Evolutionary conservation across 495 filamentous ascomycete genomes (phyloP).

Genomic region (Amphirosellinia nigrospora): DNA sequence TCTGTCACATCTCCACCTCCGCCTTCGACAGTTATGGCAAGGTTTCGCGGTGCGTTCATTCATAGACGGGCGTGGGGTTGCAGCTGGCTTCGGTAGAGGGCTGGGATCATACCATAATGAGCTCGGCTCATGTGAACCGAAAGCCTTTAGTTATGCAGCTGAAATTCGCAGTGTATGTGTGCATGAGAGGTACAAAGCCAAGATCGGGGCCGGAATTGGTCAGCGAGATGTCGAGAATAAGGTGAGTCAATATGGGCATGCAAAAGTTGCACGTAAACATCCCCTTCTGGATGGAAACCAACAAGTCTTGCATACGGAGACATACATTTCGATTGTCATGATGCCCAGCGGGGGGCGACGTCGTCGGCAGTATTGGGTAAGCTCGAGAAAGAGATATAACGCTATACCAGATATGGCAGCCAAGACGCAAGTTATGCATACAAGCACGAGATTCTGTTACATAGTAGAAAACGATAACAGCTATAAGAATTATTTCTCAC

Average conservation of each 20-base stretch:
- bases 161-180: background rate
- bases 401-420: slow-evolving; percentile 41
- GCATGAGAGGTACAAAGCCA: too few relatives aligned
- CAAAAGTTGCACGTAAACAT: background rate
- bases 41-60: slow-evolving; percentile 37
- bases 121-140: slow-evolving; percentile 1
- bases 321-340: background rate
- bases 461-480: background rate
- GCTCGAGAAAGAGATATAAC: background rate
- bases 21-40: slow-evolving; percentile 59
- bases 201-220: background rate
- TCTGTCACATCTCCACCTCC: slow-evolving; percentile 60
- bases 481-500: background rate
- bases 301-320: slow-evolving; percentile 11
- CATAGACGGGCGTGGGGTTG: slow-evolving; percentile 34
- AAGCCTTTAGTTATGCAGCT: background rate
- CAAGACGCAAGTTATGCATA: slow-evolving; percentile 42
- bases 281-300: slow-evolving; percentile 1
- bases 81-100: background rate
- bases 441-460: background rate
- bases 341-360: background rate
- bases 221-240: background rate
- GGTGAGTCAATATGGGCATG: background rate
- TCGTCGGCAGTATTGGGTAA: background rate
- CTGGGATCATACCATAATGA: slow-evolving; percentile 6